Evolutionary conservation across 2,329 filamentous ascomycete species (phyloP).

Genomic region (Diaporthe vaccinii): DNA sequence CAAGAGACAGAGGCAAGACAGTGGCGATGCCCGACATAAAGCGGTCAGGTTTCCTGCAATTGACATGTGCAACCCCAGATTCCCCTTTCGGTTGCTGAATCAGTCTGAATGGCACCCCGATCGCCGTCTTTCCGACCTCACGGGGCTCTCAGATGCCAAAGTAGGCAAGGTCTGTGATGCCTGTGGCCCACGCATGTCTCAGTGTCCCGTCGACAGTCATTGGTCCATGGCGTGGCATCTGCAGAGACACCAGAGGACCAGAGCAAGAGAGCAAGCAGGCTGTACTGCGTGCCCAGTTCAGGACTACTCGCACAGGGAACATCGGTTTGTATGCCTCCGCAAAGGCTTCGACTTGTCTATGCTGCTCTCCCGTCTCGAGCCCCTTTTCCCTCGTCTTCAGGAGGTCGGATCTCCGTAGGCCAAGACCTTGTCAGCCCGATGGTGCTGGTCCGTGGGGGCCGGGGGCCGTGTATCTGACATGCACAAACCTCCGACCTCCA

Average conservation of each 20-base stretch:
- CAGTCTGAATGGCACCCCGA: not conserved
- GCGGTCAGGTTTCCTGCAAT: not conserved
- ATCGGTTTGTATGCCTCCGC: not conserved
- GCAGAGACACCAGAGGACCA: not conserved
- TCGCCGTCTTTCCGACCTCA: not conserved
- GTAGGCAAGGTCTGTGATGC: not conserved
- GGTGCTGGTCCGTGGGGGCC: not conserved
- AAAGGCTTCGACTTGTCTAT: not conserved
- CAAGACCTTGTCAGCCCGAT: not conserved
- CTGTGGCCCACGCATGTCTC: not conserved
- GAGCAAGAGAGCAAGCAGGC: not conserved
- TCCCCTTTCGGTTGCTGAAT: not conserved
- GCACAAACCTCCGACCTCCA: not conserved
- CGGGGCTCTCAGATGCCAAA: not conserved
- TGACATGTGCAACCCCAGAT: constrained; percentile 12
- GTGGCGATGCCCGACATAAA: constrained; percentile 4
- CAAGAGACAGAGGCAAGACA: not conserved
- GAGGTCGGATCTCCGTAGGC: constrained; percentile 1
- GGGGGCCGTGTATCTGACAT: not conserved
- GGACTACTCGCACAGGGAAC: not conserved
- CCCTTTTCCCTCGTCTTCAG: not conserved
- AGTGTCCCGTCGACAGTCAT: not conserved
- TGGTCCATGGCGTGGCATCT: not conserved
- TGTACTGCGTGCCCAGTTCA: not conserved
- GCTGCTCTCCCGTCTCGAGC: not conserved